A percentile compares a stretch with the other conserved stretches of the same genome.
phyloP scores from a whole-genome alignment of 768 basidiomycete genomes.

The Podaxis pistillaris region DNA sequence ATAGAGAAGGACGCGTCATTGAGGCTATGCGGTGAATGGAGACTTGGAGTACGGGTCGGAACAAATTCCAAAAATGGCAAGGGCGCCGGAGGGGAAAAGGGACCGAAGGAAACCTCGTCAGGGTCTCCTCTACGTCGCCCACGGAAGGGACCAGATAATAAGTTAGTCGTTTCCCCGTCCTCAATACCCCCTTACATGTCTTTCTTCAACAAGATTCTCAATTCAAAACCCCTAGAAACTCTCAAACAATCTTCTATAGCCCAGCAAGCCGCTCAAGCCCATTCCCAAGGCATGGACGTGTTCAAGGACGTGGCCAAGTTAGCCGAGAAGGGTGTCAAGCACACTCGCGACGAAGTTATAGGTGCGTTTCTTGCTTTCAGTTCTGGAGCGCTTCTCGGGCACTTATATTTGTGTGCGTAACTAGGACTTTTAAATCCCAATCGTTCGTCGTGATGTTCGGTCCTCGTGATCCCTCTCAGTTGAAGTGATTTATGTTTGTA shows the following conservation, averaged over 20 bases:
- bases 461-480: background rate
- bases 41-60: background rate
- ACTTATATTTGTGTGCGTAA: background rate
- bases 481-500: slow-evolving; percentile 17
- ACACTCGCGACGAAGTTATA: slow-evolving; percentile 41
- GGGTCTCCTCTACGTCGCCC: background rate
- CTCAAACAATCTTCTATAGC: slow-evolving; percentile 16
- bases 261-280: slow-evolving; percentile 14
- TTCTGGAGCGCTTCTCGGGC: background rate
- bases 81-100: background rate
- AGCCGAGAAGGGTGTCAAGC: slow-evolving; percentile 34
- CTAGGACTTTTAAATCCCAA: slow-evolving; percentile 46
- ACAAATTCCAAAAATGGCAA: background rate
- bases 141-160: background rate
- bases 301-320: slow-evolving; percentile 23
- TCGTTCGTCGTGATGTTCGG: slow-evolving; percentile 30
- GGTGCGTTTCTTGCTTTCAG: slow-evolving; percentile 21
- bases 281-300: slow-evolving; percentile 30
- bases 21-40: background rate
- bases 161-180: slow-evolving; percentile 7
- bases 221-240: slow-evolving; percentile 14
- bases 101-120: background rate
- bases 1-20: background rate
- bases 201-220: slow-evolving; percentile 37
- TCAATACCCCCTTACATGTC: slow-evolving; percentile 29